A percentile compares a stretch with the other conserved stretches of the same genome.
Conservation (phyloP, 257 asterid genomes). For the Gentiana dahurica region DNA sequence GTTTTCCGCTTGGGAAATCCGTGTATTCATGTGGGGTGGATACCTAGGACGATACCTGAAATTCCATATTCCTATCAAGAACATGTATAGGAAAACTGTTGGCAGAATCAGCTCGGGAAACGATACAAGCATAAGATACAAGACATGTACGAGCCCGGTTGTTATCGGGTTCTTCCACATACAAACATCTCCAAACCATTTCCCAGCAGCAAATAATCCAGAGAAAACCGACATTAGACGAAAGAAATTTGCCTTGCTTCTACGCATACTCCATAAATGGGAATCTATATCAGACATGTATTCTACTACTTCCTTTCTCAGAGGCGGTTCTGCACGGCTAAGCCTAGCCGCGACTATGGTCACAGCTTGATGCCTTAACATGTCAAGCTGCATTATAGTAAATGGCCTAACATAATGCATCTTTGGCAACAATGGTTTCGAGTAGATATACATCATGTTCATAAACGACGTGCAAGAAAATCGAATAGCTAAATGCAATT, state of each 20-base stretch:
- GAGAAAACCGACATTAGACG: constrained; percentile 74
- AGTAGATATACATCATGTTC: constrained; percentile 65
- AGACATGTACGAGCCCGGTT: constrained; percentile 62
- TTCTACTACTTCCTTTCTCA: constrained; percentile 76
- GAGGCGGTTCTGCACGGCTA: constrained; percentile 80
- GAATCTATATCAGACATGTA: constrained; percentile 89
- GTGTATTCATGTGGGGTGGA: constrained; percentile 95
- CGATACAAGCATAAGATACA: constrained; percentile 68
- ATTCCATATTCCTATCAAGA: constrained; percentile 81
- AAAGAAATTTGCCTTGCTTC: constrained; percentile 87
- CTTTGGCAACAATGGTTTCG: constrained; percentile 63
- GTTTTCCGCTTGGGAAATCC: constrained; percentile 72
- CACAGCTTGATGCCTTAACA: constrained; percentile 82
- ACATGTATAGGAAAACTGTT: constrained; percentile 77
- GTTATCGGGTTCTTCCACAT: constrained; percentile 88
- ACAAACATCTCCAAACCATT: constrained; percentile 69
- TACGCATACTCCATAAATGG: constrained; percentile 90
- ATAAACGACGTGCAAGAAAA: constrained; percentile 67
- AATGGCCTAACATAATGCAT: constrained; percentile 88
- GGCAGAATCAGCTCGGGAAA: constrained; percentile 83
- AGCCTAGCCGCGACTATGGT: constrained; percentile 66
- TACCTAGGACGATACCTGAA: constrained; percentile 70
- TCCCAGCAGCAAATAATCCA: constrained; percentile 59
- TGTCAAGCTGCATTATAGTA: constrained; percentile 67
- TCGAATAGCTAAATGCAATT: constrained; percentile 68